A percentile compares a stretch with the other conserved stretches of the same genome.
phyloP scores from a whole-genome alignment of 1,139 yeast genomes.

The Kazachstania sp. region DNA sequence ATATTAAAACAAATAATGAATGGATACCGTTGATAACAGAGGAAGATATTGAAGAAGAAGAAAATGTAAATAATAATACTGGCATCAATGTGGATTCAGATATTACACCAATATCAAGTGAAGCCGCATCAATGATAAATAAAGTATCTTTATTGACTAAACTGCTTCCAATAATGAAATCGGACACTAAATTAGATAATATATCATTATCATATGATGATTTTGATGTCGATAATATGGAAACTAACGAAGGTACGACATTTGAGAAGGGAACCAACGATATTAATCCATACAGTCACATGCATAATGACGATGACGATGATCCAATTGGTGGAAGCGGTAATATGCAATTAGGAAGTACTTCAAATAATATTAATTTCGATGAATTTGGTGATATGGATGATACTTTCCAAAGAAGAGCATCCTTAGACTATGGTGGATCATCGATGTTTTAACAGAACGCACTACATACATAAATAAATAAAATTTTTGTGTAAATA shows the following conservation, averaged over 20 bases:
- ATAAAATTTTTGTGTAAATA: slow-evolving; percentile 7
- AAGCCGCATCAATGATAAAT: slow-evolving; percentile 1
- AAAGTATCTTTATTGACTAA: slow-evolving; percentile 9
- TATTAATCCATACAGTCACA: background rate
- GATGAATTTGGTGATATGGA: slow-evolving; percentile 29
- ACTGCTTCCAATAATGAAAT: slow-evolving; percentile 22
- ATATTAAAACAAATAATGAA: slow-evolving; percentile 11
- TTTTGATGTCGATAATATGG: slow-evolving; percentile 3
- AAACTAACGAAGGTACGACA: background rate
- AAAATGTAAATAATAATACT: background rate
- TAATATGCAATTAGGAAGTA: slow-evolving; percentile 1
- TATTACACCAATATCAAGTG: slow-evolving; percentile 1
- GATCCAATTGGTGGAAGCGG: slow-evolving; percentile 1
- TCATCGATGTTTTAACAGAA: slow-evolving; percentile 2
- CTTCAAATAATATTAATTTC: slow-evolving; percentile 10
- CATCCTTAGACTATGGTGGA: slow-evolving; percentile 23
- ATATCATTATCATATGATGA: slow-evolving; percentile 25
- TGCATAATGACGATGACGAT: background rate
- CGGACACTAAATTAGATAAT: slow-evolving; percentile 21
- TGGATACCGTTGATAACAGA: slow-evolving; percentile 4
- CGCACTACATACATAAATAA: slow-evolving; percentile 1
- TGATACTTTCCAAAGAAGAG: slow-evolving; percentile 29
- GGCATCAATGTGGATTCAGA: background rate
- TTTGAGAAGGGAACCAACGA: background rate
- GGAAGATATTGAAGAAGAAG: slow-evolving; percentile 6